Base-by-base conservation (phyloP, 306 rosid species). In the Cicer cuneatum region DNA sequence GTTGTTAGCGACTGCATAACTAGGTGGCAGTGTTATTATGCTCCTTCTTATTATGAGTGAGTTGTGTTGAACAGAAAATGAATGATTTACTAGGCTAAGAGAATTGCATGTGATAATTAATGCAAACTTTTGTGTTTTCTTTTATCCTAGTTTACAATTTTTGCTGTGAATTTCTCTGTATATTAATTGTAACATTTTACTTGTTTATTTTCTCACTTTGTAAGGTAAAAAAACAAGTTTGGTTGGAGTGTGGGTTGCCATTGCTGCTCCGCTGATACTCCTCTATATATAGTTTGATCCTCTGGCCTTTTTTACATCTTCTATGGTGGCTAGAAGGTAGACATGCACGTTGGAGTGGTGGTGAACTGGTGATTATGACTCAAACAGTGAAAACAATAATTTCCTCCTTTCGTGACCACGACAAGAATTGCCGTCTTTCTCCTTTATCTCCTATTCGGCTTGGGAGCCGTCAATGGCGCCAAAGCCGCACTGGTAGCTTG, bases 331-430 rank as follows among this genome's bases (percentile, higher is more conserved):
- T 71, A 74, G 79, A 64, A 64, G 83, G 76, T 48, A 74, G 76
- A 74, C 56, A 78, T 81, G 81, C 77, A 65, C 52, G 65, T 74
- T 69, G 60, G 85, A 74, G 67, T 78, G 48, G 74, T 81, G 83
- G 81, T 78, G 79, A 85, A 41, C 70, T 81, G 83, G 81, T 78
- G 79, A 85, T 81, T 81, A 74, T 81, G 85, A 74, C 83, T 54
- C 83, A 78, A 74, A 67, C 85, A 37, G 45, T 85, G 71, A 81
- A 85, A 72, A 77, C 73, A 14, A 67, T 74, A 61, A 16, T 78
- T 71, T 56, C 86, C 40, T 69, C 85, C 33, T 73, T 75, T 58
- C 78, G 79, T 62, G 82, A 80, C 62, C 76, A 62, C 37, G 75
- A 81, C 58, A 83, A 86, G 62, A 75, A 49, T 68, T 71, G 74